Base-by-base conservation (phyloP, 83 land plant species). In the Picea abies region DNA sequence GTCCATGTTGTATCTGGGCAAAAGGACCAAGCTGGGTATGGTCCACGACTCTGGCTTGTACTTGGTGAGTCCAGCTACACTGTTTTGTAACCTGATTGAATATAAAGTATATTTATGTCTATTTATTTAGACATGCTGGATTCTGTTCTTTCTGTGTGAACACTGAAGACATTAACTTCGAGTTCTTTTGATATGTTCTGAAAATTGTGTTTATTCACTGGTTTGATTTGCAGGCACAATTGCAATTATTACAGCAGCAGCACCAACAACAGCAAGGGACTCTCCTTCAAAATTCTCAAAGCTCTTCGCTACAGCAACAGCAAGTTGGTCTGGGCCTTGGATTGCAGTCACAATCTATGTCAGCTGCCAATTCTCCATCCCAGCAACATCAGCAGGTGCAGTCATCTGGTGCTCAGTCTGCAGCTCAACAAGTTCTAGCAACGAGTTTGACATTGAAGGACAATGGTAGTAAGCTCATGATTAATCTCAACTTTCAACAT, bases 291-390 rank as follows among this genome's bases (percentile, higher is more conserved):
- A 89, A 81, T 89, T 82, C 88, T 73, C 94, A 88, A 81, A 88
- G 84, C 84, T 61, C 94, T 26, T 79, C 91, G 23, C 26, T 85
- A 26, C 80, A 79, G 60, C 60, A 88, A 60, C 32, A 86, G 56
- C 92, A 88, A 85, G 85, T 79, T 82, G 93, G 91, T 5, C 80
- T 85, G 14, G 90, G 88, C 39, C 79, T 92, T 87, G 90, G 90
- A 47, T 80, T 86, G 60, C 92, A 88, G 78, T 78, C 86, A 62
- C 70, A 88, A 56, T 71, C 81, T 61, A 82, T 83, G 4, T 67
- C 82, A 79, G 69, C 52, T 80, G 85, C 82, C 64, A 76, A 61
- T 35, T 78, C 90, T 66, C 20, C 83, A 12, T 29, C 84, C 15
- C 79, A 52, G 14, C 56, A 78, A 67, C 87, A 84, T n/a, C 89